These are phyloP conservation scores for Neurospora sp. DNA, from an alignment of 495 filamentous ascomycete genomes.

Conservation along the genomic window DNA sequence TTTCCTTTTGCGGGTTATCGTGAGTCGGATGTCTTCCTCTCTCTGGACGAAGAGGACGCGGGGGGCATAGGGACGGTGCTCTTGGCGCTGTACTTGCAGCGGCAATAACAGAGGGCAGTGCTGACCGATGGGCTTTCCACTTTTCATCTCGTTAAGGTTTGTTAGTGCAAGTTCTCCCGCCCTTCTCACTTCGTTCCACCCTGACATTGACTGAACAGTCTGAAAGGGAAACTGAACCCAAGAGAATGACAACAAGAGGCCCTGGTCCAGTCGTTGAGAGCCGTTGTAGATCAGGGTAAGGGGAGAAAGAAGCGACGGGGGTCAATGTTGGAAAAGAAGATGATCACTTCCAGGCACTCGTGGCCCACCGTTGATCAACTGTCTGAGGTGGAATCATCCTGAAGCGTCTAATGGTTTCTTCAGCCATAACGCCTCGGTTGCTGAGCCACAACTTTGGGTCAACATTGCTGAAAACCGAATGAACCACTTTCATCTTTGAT, in stretches of 20 bases:
- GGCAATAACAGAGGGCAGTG: neutral
- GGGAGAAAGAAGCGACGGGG: neutral
- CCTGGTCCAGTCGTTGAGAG: neutral
- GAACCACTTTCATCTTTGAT: no score
- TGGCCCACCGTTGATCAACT: neutral
- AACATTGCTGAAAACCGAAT: no score
- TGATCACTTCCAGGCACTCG: neutral
- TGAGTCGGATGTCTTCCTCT: no score
- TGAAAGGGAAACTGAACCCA: no score
- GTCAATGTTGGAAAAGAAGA: neutral
- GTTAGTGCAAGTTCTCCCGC: neutral
- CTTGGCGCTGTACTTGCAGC: neutral
- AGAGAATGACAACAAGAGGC: neutral
- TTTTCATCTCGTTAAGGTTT: neutral
- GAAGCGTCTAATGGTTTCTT: no score
- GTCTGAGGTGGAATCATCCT: no score
- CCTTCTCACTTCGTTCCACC: neutral
- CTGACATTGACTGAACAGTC: neutral
- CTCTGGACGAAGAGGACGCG: no score
- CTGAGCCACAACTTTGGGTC: no score
- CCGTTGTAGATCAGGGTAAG: neutral
- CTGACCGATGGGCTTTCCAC: neutral
- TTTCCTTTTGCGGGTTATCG: neutral
- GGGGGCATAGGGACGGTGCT: neutral
- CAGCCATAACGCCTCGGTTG: no score